Evolutionary conservation across 2,329 filamentous ascomycete species (phyloP), one percentile per base, ranked within the genome.

Genomic region (Cladosporium sphaerospermum): DNA sequence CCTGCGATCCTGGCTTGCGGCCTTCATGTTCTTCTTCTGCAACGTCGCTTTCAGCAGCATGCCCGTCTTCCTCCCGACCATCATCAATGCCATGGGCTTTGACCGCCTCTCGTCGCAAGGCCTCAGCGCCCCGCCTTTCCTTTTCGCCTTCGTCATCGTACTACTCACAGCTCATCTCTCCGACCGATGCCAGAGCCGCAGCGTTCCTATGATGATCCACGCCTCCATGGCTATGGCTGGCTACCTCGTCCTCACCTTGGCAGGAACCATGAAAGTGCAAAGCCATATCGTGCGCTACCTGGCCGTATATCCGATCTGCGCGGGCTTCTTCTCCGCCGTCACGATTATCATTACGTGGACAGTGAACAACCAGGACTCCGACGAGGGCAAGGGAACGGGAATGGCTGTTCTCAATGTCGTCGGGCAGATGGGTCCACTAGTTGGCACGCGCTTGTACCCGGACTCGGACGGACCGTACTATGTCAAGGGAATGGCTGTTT

Each of bases 1-100:
- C 68, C 84, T 86, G 0, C 84, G 83, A 59, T 81, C 81, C 54
- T 92, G 88, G 73, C 75, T 92, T 40, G 87, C 87, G 4, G 85
- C 89, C 1, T 74, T 75, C 61, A 95, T 95, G 81, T 88, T 95
- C 75, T 90, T 95, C 74, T 82, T 85, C 68, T 84, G 86, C 64
- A 95, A 96, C 70, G 86, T 95, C 67, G 86, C 89, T 10, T 96
- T 95, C 73, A 84, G 84, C 64, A 92, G 87, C 18, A 83, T 95
- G 66, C 90, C 90, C 2, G 88, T 93, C 45, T 95, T 95, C 67
- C 78, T 95, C 2, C 89, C 89, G 34, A 89, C 86, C 36, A 66
- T 61, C 52, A 36, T 64, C 36, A 55, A 55, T 56, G 75, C 73
- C 55, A 83, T 95, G 88, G 87, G 87, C 55, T 86, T 89, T 71